These are phyloP conservation scores for Coemansia reversa DNA, from an alignment of 192 early-diverging fungal genomes.

Conservation along the genomic window DNA sequence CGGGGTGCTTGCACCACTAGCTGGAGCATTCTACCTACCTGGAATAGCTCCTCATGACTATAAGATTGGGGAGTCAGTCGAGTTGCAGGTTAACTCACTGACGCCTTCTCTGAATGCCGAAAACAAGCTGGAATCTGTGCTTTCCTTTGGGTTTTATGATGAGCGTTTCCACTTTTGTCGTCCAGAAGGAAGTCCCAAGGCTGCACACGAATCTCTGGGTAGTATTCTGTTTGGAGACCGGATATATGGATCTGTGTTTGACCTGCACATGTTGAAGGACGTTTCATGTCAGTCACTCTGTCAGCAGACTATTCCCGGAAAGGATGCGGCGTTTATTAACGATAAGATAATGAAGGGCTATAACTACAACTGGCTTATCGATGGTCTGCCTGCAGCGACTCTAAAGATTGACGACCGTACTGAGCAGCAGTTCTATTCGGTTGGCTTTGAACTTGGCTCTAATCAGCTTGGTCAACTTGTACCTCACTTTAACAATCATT, in stretches of 20 bases:
- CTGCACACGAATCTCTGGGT: slow-evolving; percentile 79
- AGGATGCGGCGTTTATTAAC: slow-evolving; percentile 87
- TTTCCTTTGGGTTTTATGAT: slow-evolving; percentile 90
- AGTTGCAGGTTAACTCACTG: slow-evolving; percentile 82
- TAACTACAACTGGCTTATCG: slow-evolving; percentile 82
- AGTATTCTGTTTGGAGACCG: slow-evolving; percentile 96
- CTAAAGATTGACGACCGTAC: slow-evolving; percentile 57
- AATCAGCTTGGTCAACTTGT: slow-evolving; percentile 25
- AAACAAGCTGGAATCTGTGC: slow-evolving; percentile 68
- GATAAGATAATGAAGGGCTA: slow-evolving; percentile 77
- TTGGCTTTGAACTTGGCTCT: slow-evolving; percentile 80
- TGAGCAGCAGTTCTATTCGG: slow-evolving; percentile 60
- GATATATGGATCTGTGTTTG: slow-evolving; percentile 77
- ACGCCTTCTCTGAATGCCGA: slow-evolving; percentile 67
- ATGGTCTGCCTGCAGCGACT: slow-evolving; percentile 84
- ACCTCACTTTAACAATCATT: slow-evolving; percentile 80
- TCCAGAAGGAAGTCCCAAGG: slow-evolving; percentile 63
- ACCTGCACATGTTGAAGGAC: slow-evolving; percentile 67
- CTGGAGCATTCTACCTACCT: slow-evolving; percentile 83
- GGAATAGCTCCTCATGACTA: slow-evolving; percentile 92
- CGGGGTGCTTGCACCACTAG: slow-evolving; percentile 19
- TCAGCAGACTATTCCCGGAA: slow-evolving; percentile 55
- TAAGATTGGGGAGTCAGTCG: slow-evolving; percentile 62
- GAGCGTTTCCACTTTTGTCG: slow-evolving; percentile 83
- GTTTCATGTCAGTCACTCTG: slow-evolving; percentile 71